Conservation (phyloP, 768 basidiomycete genomes). For the Pleurotus salmoneostramineus region DNA sequence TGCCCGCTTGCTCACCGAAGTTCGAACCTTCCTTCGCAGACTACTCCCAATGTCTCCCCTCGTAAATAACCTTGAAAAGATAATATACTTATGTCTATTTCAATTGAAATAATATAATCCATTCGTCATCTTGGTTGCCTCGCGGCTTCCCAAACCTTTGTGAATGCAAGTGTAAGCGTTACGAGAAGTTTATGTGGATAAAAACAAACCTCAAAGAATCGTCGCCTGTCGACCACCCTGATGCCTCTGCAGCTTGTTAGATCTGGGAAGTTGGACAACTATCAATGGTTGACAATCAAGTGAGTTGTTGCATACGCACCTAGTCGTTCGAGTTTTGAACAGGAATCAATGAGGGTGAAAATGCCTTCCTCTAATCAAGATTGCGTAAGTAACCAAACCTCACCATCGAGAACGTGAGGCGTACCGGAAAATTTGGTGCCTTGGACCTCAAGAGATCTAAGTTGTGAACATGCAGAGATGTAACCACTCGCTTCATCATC, state of each 20-base stretch:
- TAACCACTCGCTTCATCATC: conserved; percentile 53
- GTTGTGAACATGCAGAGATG: conserved; percentile 45
- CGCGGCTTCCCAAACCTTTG: conserved; percentile 27
- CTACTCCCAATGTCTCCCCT: conserved; percentile 43
- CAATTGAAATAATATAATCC: not conserved
- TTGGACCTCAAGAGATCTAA: conserved; percentile 47
- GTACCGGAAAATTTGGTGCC: conserved; percentile 59
- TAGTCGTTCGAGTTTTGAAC: conserved; percentile 39
- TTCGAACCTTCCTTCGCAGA: conserved; percentile 16
- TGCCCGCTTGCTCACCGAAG: not conserved
- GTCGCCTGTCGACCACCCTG: conserved; percentile 51
- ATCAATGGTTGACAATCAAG: not conserved
- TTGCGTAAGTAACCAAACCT: not conserved
- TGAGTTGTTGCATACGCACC: not conserved
- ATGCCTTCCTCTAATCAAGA: conserved; percentile 43
- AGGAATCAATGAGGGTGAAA: conserved; percentile 55
- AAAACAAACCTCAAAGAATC: conserved; percentile 57
- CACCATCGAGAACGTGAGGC: conserved; percentile 14
- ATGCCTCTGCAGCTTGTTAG: conserved; percentile 68
- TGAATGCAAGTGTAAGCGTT: not conserved
- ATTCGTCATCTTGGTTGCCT: not conserved
- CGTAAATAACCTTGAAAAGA: conserved; percentile 11
- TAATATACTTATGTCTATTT: not conserved
- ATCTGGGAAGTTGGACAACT: conserved; percentile 29
- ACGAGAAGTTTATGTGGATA: not conserved